These are phyloP conservation scores for Hypsizygus marmoreus DNA, from an alignment of 768 basidiomycete genomes.

Conservation along the genomic window DNA sequence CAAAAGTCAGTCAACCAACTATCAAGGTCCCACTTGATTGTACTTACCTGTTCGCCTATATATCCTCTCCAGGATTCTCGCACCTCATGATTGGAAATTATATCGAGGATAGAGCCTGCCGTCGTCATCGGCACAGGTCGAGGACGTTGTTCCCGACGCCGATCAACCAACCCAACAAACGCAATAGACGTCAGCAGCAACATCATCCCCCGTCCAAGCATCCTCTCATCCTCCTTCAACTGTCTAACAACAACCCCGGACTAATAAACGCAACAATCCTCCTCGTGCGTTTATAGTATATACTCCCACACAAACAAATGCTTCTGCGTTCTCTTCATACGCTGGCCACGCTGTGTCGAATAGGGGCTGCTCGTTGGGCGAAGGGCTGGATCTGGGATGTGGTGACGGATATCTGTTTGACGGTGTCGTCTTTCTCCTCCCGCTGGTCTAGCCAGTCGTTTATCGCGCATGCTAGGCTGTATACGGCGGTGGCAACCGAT, in stretches of 20 bases:
- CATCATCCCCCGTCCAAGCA: constrained; percentile 22
- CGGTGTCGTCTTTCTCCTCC: constrained; percentile 15
- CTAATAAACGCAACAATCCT: constrained; percentile 20
- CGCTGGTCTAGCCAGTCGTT: constrained; percentile 16
- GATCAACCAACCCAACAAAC: constrained; percentile 12
- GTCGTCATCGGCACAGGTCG: not conserved
- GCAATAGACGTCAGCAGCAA: constrained; percentile 22
- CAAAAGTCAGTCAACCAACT: too few relatives aligned
- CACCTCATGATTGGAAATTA: constrained; percentile 14
- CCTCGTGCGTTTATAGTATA: constrained; percentile 10
- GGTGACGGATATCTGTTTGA: constrained; percentile 18
- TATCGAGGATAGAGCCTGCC: not conserved
- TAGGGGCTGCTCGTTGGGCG: constrained; percentile 13
- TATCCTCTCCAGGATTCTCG: constrained; percentile 23
- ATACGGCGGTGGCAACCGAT: constrained; percentile 14
- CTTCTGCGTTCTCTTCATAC: constrained; percentile 22
- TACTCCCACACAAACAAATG: constrained; percentile 20
- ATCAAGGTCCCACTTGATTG: too few relatives aligned
- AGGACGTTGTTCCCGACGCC: not conserved
- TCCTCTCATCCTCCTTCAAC: constrained; percentile 24
- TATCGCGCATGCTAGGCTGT: constrained; percentile 16
- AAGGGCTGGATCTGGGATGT: constrained; percentile 18
- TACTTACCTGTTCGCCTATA: constrained; percentile 24
- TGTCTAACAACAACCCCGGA: constrained; percentile 19
- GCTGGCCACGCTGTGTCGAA: constrained; percentile 15